These are phyloP conservation scores for Tympanopsis confertula DNA, from an alignment of 2,329 filamentous ascomycete species.

Conservation along the genomic window DNA sequence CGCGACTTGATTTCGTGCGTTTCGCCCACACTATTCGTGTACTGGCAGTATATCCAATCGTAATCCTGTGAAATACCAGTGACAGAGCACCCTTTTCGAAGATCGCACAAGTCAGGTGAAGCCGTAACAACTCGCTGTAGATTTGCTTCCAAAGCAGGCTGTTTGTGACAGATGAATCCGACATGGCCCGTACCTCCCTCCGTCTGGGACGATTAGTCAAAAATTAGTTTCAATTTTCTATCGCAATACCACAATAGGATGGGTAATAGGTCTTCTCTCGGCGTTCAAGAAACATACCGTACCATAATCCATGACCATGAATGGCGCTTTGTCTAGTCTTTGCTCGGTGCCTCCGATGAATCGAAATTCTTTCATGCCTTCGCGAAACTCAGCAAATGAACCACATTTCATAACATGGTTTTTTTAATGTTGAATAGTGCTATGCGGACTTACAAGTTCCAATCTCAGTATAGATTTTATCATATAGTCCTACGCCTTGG, in stretches of 20 bases:
- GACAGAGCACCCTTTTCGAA: neutral
- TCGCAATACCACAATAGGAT: neutral
- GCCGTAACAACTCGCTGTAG: slow-evolving; percentile 2
- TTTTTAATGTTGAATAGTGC: too few species aligned
- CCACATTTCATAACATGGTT: too few species aligned
- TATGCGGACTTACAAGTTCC: slow-evolving; percentile 4
- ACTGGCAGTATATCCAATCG: slow-evolving; percentile 2
- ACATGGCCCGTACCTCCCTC: slow-evolving; percentile 12
- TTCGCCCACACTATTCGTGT: neutral
- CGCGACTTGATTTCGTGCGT: slow-evolving; percentile 4
- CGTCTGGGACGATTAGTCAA: slow-evolving; percentile 6
- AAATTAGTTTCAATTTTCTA: slow-evolving; percentile 3
- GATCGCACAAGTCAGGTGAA: neutral
- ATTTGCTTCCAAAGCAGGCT: slow-evolving; percentile 10
- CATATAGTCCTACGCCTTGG: slow-evolving; percentile 11
- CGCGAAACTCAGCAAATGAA: neutral
- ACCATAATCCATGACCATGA: slow-evolving; percentile 5
- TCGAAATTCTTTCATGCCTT: slow-evolving; percentile 3
- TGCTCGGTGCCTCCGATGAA: slow-evolving; percentile 4
- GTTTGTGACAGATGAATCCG: slow-evolving; percentile 13
- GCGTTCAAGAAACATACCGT: slow-evolving; percentile 2
- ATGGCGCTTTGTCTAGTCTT: slow-evolving; percentile 3
- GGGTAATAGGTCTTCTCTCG: neutral
- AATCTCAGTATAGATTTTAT: slow-evolving; percentile 10
- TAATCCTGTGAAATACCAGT: slow-evolving; percentile 1